These are phyloP conservation scores for Metschnikowia bowlesiae DNA, from an alignment of 805 yeast species.

Conservation along the genomic window DNA sequence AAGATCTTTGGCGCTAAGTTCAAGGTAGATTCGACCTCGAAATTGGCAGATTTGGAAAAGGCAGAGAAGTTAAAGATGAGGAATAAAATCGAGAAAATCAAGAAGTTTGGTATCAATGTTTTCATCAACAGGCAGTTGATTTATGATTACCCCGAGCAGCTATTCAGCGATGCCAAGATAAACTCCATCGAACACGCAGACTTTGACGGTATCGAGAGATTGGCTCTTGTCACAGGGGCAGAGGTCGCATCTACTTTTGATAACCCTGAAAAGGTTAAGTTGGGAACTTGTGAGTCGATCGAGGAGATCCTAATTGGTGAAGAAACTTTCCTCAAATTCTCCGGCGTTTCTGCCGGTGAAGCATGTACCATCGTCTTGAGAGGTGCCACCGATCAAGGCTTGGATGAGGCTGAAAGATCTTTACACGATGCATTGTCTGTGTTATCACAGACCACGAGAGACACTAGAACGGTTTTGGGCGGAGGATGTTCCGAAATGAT, in stretches of 20 bases:
- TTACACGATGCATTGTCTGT: slow-evolving; percentile 96
- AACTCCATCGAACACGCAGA: slow-evolving; percentile 97
- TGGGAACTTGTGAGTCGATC: slow-evolving; percentile 84
- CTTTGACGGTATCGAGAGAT: slow-evolving; percentile 94
- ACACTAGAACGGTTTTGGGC: slow-evolving; percentile 87
- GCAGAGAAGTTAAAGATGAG: slow-evolving; percentile 95
- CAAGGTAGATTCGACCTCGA: slow-evolving; percentile 91
- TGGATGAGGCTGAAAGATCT: slow-evolving; percentile 46
- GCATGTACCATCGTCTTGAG: slow-evolving; percentile 95
- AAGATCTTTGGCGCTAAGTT: slow-evolving; percentile 97
- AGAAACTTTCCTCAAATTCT: slow-evolving; percentile 80
- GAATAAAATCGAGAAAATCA: slow-evolving; percentile 80
- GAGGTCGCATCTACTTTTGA: slow-evolving; percentile 97
- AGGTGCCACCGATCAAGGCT: slow-evolving; percentile 46
- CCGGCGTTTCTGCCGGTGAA: slow-evolving; percentile 94
- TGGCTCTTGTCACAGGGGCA: slow-evolving; percentile 96
- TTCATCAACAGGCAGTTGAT: slow-evolving; percentile 95
- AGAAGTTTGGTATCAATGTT: slow-evolving; percentile 79
- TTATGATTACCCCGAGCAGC: slow-evolving; percentile 96
- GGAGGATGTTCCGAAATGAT: slow-evolving; percentile 89
- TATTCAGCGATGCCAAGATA: slow-evolving; percentile 80
- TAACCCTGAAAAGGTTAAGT: slow-evolving; percentile 75
- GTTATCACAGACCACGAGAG: slow-evolving; percentile 88
- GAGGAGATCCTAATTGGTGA: slow-evolving; percentile 95
- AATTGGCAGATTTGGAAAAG: slow-evolving; percentile 87